A percentile compares a stretch with the other conserved stretches of the same genome.
Evolutionary conservation across 2,329 filamentous ascomycete genomes (phyloP).

Genomic region (Coniochaeta sp.): DNA sequence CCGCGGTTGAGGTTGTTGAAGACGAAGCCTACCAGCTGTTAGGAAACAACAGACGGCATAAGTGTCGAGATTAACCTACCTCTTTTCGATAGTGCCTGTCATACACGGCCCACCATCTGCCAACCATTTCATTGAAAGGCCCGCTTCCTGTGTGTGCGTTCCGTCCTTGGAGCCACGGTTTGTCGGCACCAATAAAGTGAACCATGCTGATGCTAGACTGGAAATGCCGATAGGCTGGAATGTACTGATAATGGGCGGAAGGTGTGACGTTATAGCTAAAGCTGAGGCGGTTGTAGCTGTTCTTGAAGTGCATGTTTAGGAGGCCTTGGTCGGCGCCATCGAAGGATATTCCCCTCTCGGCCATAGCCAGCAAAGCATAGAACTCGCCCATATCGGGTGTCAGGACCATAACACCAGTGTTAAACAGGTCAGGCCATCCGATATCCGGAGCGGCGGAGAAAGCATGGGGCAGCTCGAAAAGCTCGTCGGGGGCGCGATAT

Average conservation of each 20-base stretch:
- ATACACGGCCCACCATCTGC: conserved; percentile 90
- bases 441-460: conserved; percentile 82
- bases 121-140: conserved; percentile 76
- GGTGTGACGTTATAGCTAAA: conserved; percentile 98
- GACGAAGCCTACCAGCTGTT: neutral
- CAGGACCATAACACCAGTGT: conserved; percentile 93
- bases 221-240: conserved; percentile 90
- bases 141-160: conserved; percentile 43
- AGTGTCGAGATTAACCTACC: conserved; percentile 26
- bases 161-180: conserved; percentile 74
- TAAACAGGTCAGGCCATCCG: conserved; percentile 97
- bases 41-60: neutral
- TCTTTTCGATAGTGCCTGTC: conserved; percentile 69
- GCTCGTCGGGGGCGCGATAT: conserved; percentile 82
- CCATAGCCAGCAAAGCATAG: conserved; percentile 75
- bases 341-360: conserved; percentile 82
- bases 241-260: conserved; percentile 93
- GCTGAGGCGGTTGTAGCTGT: conserved; percentile 77
- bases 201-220: conserved; percentile 83
- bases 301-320: conserved; percentile 87
- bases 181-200: conserved; percentile 88
- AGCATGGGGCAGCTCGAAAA: conserved; percentile 59
- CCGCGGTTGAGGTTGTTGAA: neutral
- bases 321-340: conserved; percentile 95
- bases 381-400: conserved; percentile 82